Evolutionary conservation across 2,329 filamentous ascomycete species (phyloP), one percentile per base, ranked within the genome.

Genomic region (Aspergillus brunneoviolaceus): DNA sequence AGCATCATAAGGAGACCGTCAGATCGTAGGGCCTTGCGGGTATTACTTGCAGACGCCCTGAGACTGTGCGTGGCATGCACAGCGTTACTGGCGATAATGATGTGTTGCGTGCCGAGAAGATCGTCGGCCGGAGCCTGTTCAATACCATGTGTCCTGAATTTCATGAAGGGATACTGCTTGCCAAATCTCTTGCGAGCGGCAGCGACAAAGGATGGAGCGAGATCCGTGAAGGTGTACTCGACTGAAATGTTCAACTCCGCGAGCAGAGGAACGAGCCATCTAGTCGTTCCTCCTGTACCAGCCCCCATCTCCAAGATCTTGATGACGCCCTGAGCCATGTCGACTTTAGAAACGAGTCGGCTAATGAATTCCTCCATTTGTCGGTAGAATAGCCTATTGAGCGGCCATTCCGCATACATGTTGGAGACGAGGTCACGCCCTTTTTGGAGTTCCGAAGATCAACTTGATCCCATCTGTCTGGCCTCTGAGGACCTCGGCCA

Each of bases 251-350:
- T 69, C 1, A 71, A 63, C 2, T 55, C 54, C 6, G 65, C 64
- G 0, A 80, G 64, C 0, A 67, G 29, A 0, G 67, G 60, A 0
- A 77, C 62, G 0, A 79, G 48, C 27, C 65, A 62, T 12, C 62
- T 65, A 0, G 77, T 78, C 0, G 75, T 76, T 1, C 74, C 76
- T 1, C 77, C 75, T 1, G 74, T 78, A 1, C 74, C 76, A 5
- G 70, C 77, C 1, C 77, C 77, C 51, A 77, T 66, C 49, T 79
- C 77, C 0, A 83, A 69, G 33, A 82, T 76, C 3, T 69, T 65
- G n/a, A 79, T 61, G 4, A 66, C 49, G 1, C 56, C 50, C 6
- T 29, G n/a, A 63, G 70, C 69, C 31, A 14, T 72, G 9, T 21
- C 23, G 2, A 65, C 11, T 31, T 59, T 60, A 2, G 39, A n/a